phyloP scores from a whole-genome alignment of 192 early-diverging fungal genomes.

The Linnemannia exigua region DNA sequence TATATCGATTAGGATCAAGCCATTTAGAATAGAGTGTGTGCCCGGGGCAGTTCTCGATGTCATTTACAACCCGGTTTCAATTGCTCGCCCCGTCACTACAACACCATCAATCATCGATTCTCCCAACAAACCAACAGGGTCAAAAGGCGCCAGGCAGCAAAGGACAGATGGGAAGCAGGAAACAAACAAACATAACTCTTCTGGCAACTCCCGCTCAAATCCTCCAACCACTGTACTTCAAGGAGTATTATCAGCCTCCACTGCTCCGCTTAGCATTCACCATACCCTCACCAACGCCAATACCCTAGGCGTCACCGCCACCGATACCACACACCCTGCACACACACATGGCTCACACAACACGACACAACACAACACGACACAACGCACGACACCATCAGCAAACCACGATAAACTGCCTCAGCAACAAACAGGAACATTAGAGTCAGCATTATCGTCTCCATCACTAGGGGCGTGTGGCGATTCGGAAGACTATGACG shows the following conservation, averaged over 20 bases:
- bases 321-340: too few species aligned
- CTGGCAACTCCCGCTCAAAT: neutral
- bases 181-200: neutral
- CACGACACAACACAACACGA: neutral
- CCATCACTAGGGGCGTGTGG: neutral
- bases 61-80: neutral
- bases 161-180: neutral
- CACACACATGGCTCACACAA: too few species aligned
- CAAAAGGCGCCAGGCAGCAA: neutral
- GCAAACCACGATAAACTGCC: neutral
- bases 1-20: neutral
- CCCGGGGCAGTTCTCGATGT: neutral
- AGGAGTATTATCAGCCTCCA: neutral
- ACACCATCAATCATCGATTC: neutral
- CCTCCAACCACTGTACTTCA: neutral
- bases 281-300: neutral
- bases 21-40: neutral
- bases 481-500: conserved; percentile 6
- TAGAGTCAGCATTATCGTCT: neutral
- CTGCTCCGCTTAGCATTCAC: neutral
- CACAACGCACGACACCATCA: neutral
- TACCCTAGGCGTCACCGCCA: too few species aligned
- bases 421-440: neutral
- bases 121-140: neutral
- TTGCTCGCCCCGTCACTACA: neutral